These are phyloP conservation scores for Phytopythium ostracodes DNA, from an alignment of 352 stramenopile genomes.

Conservation along the genomic window DNA sequence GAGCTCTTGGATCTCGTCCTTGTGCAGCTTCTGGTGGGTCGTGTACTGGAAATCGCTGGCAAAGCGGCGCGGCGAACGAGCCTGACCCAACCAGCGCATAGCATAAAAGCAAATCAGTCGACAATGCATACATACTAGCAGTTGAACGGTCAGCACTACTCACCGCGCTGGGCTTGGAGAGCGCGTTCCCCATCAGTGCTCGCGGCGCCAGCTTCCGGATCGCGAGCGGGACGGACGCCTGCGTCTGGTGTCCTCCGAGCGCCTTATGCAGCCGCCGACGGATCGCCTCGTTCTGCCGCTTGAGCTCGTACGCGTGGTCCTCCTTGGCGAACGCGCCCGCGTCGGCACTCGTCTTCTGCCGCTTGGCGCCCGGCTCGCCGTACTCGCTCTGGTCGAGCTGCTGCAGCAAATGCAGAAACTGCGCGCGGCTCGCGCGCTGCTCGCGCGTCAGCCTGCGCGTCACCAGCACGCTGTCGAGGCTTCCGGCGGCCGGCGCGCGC, in stretches of 20 bases:
- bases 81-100: neutral
- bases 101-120: too few relatives aligned
- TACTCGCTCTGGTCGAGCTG: slow-evolving; percentile 46
- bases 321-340: slow-evolving; percentile 18
- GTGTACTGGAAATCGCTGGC: slow-evolving; percentile 6
- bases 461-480: slow-evolving; percentile 6
- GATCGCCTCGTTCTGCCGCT: slow-evolving; percentile 32
- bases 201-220: neutral
- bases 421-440: slow-evolving; percentile 27
- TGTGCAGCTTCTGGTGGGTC: slow-evolving; percentile 15
- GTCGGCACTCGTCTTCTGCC: slow-evolving; percentile 19
- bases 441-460: slow-evolving; percentile 10
- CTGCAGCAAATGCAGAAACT: slow-evolving; percentile 36
- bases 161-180: slow-evolving; percentile 4
- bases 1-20: slow-evolving; percentile 45
- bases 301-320: slow-evolving; percentile 29
- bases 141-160: neutral
- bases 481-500: neutral
- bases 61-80: neutral
- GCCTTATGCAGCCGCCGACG: slow-evolving; percentile 26
- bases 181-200: slow-evolving; percentile 3
- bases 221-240: neutral
- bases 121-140: too few relatives aligned
- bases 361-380: slow-evolving; percentile 21
- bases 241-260: slow-evolving; percentile 12